Conservation (phyloP, 768 basidiomycete genomes). For the Crucibulum laeve region DNA sequence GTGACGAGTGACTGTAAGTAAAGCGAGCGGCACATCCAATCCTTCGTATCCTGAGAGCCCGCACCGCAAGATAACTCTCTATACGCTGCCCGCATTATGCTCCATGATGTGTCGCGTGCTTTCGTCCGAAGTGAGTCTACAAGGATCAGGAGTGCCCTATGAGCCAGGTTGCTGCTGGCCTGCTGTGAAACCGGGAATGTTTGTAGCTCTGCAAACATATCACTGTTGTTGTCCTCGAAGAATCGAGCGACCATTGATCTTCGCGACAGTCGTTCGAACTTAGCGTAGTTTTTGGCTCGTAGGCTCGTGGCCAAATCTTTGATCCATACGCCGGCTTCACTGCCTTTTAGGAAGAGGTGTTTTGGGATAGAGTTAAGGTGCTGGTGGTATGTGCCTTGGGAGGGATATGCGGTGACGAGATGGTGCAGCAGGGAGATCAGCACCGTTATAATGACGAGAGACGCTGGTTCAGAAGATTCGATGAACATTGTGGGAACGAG, state of each 20-base stretch:
- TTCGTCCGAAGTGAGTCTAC: constrained; percentile 45
- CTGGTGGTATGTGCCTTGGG: constrained; percentile 53
- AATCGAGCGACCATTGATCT: constrained; percentile 15
- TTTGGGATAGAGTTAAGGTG: constrained; percentile 36
- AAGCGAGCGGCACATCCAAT: constrained; percentile 48
- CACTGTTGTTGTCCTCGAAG: constrained; percentile 9
- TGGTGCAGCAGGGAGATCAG: constrained; percentile 56
- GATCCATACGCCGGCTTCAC: constrained; percentile 46
- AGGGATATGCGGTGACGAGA: constrained; percentile 57
- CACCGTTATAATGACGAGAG: constrained; percentile 22
- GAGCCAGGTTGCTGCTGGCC: constrained; percentile 14
- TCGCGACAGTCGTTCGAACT: constrained; percentile 41
- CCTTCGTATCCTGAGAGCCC: constrained; percentile 28
- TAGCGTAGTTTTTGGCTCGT: constrained; percentile 50
- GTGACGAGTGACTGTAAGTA: constrained; percentile 33
- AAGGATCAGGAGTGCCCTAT: constrained; percentile 39
- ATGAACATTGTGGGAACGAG: constrained; percentile 50
- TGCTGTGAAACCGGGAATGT: constrained; percentile 10
- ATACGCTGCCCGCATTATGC: constrained; percentile 55
- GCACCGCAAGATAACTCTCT: constrained; percentile 49
- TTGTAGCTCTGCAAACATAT: not conserved
- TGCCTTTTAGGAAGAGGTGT: constrained; percentile 30
- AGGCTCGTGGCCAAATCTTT: constrained; percentile 44
- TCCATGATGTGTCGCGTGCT: constrained; percentile 54
- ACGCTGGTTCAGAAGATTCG: constrained; percentile 15